phyloP scores from a whole-genome alignment of 2,329 filamentous ascomycete genomes.

The Scorias spongiosa region DNA sequence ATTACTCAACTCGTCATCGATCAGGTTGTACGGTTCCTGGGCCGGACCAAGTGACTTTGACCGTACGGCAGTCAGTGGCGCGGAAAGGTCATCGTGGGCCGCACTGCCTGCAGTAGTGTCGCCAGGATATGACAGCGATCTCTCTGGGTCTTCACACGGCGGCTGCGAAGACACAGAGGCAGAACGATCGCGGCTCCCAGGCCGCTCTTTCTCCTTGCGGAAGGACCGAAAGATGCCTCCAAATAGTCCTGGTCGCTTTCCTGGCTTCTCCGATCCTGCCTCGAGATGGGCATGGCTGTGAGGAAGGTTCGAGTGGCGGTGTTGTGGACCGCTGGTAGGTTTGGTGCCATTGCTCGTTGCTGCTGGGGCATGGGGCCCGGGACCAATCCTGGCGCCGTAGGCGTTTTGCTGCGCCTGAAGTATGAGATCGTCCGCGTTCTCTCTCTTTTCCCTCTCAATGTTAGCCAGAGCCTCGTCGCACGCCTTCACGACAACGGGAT shows the following conservation, averaged over 20 bases:
- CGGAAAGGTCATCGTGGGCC: background rate
- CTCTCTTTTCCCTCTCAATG: constrained; percentile 20
- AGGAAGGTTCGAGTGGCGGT: too few species aligned
- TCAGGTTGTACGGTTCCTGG: background rate
- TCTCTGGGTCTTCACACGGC: constrained; percentile 8
- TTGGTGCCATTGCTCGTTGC: too few species aligned
- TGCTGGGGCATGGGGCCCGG: too few species aligned
- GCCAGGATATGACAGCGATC: constrained; percentile 13
- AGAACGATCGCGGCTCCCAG: constrained; percentile 2
- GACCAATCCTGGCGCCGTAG: too few species aligned
- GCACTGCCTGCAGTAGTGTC: background rate
- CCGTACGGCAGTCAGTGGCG: constrained; percentile 3
- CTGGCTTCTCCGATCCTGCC: background rate
- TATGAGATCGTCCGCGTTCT: constrained; percentile 4
- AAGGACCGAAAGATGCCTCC: constrained; percentile 14
- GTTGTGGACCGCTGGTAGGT: too few species aligned
- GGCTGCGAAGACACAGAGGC: constrained; percentile 5
- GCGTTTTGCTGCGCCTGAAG: too few species aligned
- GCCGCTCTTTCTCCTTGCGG: constrained; percentile 4
- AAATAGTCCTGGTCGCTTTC: constrained; percentile 13
- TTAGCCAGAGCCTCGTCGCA: constrained; percentile 29
- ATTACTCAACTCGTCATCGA: constrained; percentile 6
- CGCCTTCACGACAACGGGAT: constrained; percentile 29
- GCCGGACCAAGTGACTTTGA: constrained; percentile 7
- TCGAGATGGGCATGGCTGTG: background rate